A percentile compares a stretch with the other conserved stretches of the same genome.
Conservation (phyloP, 768 basidiomycete species). For the Russula brevipes region DNA sequence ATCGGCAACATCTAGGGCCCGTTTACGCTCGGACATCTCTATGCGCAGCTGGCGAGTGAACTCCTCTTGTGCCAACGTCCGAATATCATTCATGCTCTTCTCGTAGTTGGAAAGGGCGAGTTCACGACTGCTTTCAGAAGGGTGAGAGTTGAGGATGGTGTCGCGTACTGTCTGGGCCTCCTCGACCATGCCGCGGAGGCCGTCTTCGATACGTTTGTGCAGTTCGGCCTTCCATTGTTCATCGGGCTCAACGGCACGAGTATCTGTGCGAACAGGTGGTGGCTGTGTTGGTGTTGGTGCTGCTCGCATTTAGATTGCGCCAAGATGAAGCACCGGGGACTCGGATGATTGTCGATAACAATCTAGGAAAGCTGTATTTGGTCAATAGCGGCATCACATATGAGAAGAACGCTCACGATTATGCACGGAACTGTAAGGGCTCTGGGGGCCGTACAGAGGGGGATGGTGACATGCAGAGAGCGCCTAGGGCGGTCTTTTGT, state of each 20-base stretch:
- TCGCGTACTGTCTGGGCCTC: constrained; percentile 13
- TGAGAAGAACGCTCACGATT: constrained; percentile 3
- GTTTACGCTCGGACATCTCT: constrained; percentile 19
- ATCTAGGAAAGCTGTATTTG: not conserved
- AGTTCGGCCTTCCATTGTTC: constrained; percentile 21
- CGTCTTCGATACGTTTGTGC: constrained; percentile 12
- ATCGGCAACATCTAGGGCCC: constrained; percentile 11
- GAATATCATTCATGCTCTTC: constrained; percentile 13
- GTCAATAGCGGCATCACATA: not conserved
- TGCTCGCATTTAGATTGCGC: constrained; percentile 16
- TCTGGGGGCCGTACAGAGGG: constrained; percentile 10
- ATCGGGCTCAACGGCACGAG: constrained; percentile 16
- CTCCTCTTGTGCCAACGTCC: constrained; percentile 15
- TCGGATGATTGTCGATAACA: constrained; percentile 4
- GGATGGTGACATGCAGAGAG: constrained; percentile 11
- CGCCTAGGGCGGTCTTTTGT: not conserved
- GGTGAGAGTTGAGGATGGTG: not conserved
- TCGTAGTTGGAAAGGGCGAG: constrained; percentile 11
- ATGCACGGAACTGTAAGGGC: constrained; percentile 1
- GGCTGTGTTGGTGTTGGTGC: constrained; percentile 3
- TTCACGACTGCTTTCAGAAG: constrained; percentile 2
- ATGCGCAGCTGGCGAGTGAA: constrained; percentile 10
- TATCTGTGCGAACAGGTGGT: constrained; percentile 9
- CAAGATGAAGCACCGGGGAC: constrained; percentile 9
- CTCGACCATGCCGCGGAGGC: constrained; percentile 13